Evolutionary conservation across 2,329 filamentous ascomycete species (phyloP).

Genomic region (Fusarium duplospermum): DNA sequence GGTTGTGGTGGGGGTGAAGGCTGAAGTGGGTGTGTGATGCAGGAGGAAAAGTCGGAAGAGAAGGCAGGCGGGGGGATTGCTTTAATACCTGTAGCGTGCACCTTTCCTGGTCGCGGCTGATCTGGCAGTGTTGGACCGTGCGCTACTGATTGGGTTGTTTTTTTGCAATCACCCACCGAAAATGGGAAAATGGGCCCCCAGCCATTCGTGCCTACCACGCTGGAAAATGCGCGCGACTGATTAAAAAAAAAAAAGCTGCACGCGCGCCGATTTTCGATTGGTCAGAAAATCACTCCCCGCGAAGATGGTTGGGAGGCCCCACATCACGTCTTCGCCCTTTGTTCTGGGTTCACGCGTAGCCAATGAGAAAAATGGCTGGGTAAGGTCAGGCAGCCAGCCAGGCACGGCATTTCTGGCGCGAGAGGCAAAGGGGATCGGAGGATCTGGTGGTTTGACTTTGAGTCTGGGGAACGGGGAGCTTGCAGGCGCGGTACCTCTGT

Average conservation of each 20-base stretch:
- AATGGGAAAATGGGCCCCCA: slow-evolving; percentile 30
- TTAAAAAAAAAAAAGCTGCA: slow-evolving; percentile 32
- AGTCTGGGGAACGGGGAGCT: slow-evolving; percentile 24
- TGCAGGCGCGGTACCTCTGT: neutral
- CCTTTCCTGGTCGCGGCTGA: slow-evolving; percentile 50
- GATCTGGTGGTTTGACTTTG: slow-evolving; percentile 1
- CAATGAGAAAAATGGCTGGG: slow-evolving; percentile 28
- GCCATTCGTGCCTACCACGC: slow-evolving; percentile 14
- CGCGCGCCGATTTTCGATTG: slow-evolving; percentile 45
- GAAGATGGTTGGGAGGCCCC: slow-evolving; percentile 2
- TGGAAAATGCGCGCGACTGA: slow-evolving; percentile 34
- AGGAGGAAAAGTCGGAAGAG: slow-evolving; percentile 53
- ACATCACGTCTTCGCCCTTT: slow-evolving; percentile 12
- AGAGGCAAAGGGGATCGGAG: slow-evolving; percentile 20
- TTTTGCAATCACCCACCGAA: slow-evolving; percentile 42
- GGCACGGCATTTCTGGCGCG: slow-evolving; percentile 21
- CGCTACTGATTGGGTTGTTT: slow-evolving; percentile 36
- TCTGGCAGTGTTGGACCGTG: slow-evolving; percentile 46
- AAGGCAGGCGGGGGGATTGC: slow-evolving; percentile 57
- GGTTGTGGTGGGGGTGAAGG: slow-evolving; percentile 45
- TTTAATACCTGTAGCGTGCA: slow-evolving; percentile 55
- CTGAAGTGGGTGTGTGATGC: slow-evolving; percentile 55
- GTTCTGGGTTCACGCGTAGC: slow-evolving; percentile 20
- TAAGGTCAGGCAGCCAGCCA: slow-evolving; percentile 13
- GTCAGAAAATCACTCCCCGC: slow-evolving; percentile 19